These are phyloP conservation scores for Ciborinia camelliae DNA, from an alignment of 2,329 filamentous ascomycete genomes.

Conservation along the genomic window DNA sequence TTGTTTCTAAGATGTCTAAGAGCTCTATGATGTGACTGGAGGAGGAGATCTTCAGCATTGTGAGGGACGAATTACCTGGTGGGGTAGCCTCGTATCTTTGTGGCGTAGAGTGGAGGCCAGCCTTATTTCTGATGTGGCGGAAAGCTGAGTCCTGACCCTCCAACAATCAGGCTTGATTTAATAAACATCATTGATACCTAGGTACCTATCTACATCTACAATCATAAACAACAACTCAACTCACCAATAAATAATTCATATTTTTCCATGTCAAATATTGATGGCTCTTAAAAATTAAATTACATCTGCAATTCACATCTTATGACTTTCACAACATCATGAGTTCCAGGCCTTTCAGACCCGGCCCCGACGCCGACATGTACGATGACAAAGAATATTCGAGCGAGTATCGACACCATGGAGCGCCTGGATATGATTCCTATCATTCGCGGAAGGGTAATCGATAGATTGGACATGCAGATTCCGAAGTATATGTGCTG, in stretches of 20 bases:
- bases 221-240: not conserved
- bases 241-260: not conserved
- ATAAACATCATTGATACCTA: not conserved
- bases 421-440: slow-evolving; percentile 32
- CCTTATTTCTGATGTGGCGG: slow-evolving; percentile 4
- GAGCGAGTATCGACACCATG: slow-evolving; percentile 27
- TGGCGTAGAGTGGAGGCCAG: not conserved
- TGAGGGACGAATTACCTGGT: not conserved
- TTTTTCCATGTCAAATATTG: not conserved
- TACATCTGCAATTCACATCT: not conserved
- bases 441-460: slow-evolving; percentile 39
- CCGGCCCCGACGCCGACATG: slow-evolving; percentile 40
- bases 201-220: too few relatives aligned
- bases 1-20: not conserved
- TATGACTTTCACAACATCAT: not conserved
- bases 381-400: slow-evolving; percentile 42
- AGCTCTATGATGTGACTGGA: not conserved
- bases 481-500: slow-evolving; percentile 35
- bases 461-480: slow-evolving; percentile 35
- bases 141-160: not conserved
- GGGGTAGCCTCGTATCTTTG: slow-evolving; percentile 1
- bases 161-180: not conserved
- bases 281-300: not conserved
- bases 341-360: slow-evolving; percentile 17
- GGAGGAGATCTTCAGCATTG: not conserved